Conservation (phyloP, 2,329 filamentous ascomycete species). For the Exophiala bonariae region DNA sequence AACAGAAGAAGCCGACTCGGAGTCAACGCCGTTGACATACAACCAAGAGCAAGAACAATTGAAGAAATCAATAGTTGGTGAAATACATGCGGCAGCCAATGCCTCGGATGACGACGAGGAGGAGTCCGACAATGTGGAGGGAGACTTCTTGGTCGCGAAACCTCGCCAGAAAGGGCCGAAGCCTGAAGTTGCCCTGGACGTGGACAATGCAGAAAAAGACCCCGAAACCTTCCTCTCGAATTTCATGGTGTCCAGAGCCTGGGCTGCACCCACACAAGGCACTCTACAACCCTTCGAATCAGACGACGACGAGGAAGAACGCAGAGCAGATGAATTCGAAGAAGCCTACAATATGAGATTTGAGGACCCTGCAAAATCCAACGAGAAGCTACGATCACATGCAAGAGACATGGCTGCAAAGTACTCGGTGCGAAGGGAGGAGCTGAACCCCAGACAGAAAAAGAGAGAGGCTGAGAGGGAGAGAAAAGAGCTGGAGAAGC, state of each 20-base stretch:
- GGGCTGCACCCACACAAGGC: conserved; percentile 65
- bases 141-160: conserved; percentile 71
- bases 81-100: conserved; percentile 68
- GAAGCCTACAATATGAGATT: conserved; percentile 94
- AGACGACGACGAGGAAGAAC: conserved; percentile 77
- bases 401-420: conserved; percentile 80
- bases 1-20: conserved; percentile 54
- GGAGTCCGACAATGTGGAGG: conserved; percentile 57
- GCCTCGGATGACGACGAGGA: conserved; percentile 47
- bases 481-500: conserved; percentile 76
- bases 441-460: conserved; percentile 73
- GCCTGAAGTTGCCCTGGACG: conserved; percentile 60
- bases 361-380: conserved; percentile 84
- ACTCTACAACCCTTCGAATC: conserved; percentile 84
- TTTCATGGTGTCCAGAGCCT: conserved; percentile 88
- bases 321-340: conserved; percentile 82
- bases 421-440: conserved; percentile 83
- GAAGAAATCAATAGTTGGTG: conserved; percentile 73
- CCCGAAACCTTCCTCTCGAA: conserved; percentile 93
- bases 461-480: conserved; percentile 75
- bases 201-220: conserved; percentile 78
- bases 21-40: conserved; percentile 65
- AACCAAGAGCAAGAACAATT: conserved; percentile 83
- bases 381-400: conserved; percentile 85
- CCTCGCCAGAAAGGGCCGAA: conserved; percentile 43